phyloP scores from a whole-genome alignment of 176 grass and related monocot genomes.

The Lolium multiflorum region DNA sequence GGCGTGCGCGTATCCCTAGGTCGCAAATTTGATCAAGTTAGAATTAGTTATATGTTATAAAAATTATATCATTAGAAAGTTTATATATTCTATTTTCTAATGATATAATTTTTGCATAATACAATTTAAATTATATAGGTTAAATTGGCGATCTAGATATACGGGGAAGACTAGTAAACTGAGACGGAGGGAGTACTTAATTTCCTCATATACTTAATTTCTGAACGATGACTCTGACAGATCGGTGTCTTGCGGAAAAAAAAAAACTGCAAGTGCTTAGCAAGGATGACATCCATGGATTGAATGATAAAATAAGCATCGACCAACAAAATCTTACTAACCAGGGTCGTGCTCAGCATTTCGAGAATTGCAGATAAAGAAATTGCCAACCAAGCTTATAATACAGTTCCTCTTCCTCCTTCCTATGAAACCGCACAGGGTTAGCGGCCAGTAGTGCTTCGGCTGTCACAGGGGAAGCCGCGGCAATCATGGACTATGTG shows the following conservation, averaged over 20 bases:
- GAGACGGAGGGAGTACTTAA: too few relatives aligned
- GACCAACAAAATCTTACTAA: constrained; percentile 1
- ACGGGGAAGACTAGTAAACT: too few relatives aligned
- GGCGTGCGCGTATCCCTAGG: too few relatives aligned
- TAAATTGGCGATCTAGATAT: too few relatives aligned
- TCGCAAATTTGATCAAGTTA: too few relatives aligned
- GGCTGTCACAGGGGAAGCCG: background rate
- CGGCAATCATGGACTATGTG: too few relatives aligned
- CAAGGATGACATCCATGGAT: background rate
- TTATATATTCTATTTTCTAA: too few relatives aligned
- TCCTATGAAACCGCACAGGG: background rate
- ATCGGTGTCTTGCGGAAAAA: background rate
- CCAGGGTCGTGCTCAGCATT: background rate
- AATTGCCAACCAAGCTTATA: too few relatives aligned
- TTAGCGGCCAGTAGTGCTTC: background rate
- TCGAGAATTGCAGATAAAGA: background rate
- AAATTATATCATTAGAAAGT: too few relatives aligned
- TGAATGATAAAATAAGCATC: background rate
- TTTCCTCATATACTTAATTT: background rate
- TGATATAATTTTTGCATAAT: too few relatives aligned
- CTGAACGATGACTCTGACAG: background rate
- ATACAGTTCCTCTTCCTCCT: background rate
- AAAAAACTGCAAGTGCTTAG: background rate
- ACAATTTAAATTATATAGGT: too few relatives aligned
- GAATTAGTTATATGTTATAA: too few relatives aligned